phyloP scores from a whole-genome alignment of 352 stramenopile species.

The Phytophthora ohioensis region DNA sequence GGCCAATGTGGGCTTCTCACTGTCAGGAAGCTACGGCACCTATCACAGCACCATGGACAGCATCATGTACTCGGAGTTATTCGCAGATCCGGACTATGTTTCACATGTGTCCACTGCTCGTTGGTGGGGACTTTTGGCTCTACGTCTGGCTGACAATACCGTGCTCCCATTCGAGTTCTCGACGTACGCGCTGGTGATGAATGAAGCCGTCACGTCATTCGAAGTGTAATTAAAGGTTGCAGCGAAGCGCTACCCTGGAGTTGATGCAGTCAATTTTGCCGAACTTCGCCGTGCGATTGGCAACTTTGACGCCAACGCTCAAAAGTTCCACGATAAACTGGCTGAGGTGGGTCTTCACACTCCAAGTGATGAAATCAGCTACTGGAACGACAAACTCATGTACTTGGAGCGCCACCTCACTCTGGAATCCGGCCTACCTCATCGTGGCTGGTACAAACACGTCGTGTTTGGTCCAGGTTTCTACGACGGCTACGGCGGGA shows the following conservation, averaged over 20 bases:
- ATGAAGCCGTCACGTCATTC: conserved; percentile 40
- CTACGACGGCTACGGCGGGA: conserved; percentile 61
- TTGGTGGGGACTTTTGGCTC: conserved; percentile 62
- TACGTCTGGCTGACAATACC: conserved; percentile 55
- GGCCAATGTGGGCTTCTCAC: conserved; percentile 67
- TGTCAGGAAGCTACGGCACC: conserved; percentile 57
- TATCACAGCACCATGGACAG: conserved; percentile 91
- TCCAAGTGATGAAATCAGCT: conserved; percentile 14
- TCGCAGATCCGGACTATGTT: conserved; percentile 58
- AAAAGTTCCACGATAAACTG: conserved; percentile 38
- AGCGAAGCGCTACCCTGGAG: conserved; percentile 19
- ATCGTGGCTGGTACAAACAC: conserved; percentile 69
- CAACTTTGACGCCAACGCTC: conserved; percentile 41
- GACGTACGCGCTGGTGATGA: conserved; percentile 61
- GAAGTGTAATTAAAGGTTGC: conserved; percentile 28
- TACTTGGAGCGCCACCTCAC: conserved; percentile 58
- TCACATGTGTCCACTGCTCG: conserved; percentile 52
- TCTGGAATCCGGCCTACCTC: conserved; percentile 47
- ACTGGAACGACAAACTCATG: conserved; percentile 62
- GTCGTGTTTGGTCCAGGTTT: conserved; percentile 70
- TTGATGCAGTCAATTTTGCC: conserved; percentile 39
- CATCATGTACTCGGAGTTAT: conserved; percentile 71
- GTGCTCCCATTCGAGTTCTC: conserved; percentile 72
- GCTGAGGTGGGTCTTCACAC: conserved; percentile 1
- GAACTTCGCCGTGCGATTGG: conserved; percentile 44